These are phyloP conservation scores for Inga leiocalycina DNA, from an alignment of 306 rosid species.

Conservation along the genomic window DNA sequence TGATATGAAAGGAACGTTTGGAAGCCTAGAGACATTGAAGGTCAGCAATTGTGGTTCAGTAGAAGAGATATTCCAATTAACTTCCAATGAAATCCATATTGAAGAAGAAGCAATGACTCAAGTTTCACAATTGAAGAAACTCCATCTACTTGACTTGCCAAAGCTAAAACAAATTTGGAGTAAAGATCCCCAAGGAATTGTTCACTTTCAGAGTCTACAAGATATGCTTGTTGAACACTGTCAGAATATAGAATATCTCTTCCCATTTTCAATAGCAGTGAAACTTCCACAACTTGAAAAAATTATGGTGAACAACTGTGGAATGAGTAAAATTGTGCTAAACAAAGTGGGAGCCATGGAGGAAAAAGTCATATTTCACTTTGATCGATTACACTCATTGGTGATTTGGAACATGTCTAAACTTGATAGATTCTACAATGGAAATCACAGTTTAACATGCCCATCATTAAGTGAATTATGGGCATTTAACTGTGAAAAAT, in stretches of 20 bases:
- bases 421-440: not conserved
- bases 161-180: constrained; percentile 36
- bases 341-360: not conserved
- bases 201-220: constrained; percentile 16
- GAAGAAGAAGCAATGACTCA: not conserved
- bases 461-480: not conserved
- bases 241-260: not conserved
- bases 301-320: fast-evolving
- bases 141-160: constrained; percentile 12
- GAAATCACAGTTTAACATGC: not conserved
- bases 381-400: not conserved
- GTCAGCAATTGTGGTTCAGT: not conserved
- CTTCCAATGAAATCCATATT: not conserved
- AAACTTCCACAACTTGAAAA: not conserved
- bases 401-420: not conserved
- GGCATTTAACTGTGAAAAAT: not conserved
- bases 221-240: not conserved
- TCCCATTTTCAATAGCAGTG: not conserved
- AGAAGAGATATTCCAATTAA: not conserved
- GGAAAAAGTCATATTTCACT: not conserved
- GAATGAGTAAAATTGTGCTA: not conserved
- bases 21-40: not conserved
- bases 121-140: not conserved
- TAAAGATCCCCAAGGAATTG: not conserved
- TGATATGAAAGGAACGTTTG: not conserved